phyloP scores from a whole-genome alignment of 441 rosid genomes.

The Populus hybrid region DNA sequence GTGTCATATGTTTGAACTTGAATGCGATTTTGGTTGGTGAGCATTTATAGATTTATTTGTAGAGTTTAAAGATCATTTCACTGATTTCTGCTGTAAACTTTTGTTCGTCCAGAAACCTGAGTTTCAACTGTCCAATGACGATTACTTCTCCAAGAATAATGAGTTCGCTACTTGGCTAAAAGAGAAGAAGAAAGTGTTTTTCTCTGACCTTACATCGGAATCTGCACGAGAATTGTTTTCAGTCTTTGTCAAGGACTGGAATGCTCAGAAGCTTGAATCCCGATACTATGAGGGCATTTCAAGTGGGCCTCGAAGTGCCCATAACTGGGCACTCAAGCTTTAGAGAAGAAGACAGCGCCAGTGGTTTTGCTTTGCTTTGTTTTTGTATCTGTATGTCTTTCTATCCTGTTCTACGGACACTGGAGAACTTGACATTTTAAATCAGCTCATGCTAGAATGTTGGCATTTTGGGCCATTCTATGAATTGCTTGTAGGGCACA shows the following conservation, averaged over 20 bases:
- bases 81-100: neutral
- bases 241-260: slow-evolving; percentile 73
- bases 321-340: slow-evolving; percentile 69
- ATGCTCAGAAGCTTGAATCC: slow-evolving; percentile 63
- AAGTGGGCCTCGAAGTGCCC: slow-evolving; percentile 73
- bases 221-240: slow-evolving; percentile 65
- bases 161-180: slow-evolving; percentile 83
- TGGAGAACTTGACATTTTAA: neutral
- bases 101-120: slow-evolving; percentile 47
- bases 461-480: neutral
- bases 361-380: neutral
- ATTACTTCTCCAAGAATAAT: too few relatives aligned
- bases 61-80: neutral
- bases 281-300: slow-evolving; percentile 79
- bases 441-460: neutral
- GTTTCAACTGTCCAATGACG: slow-evolving; percentile 60
- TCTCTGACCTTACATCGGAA: slow-evolving; percentile 80
- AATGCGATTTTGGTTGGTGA: neutral
- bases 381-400: slow-evolving; percentile 1
- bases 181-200: slow-evolving; percentile 69
- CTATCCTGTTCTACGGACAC: neutral
- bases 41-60: neutral
- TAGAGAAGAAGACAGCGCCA: slow-evolving; percentile 8
- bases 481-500: neutral
- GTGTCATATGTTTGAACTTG: neutral